Evolutionary conservation across 2,329 filamentous ascomycete genomes (phyloP).

Genomic region (Diplodia mutila): DNA sequence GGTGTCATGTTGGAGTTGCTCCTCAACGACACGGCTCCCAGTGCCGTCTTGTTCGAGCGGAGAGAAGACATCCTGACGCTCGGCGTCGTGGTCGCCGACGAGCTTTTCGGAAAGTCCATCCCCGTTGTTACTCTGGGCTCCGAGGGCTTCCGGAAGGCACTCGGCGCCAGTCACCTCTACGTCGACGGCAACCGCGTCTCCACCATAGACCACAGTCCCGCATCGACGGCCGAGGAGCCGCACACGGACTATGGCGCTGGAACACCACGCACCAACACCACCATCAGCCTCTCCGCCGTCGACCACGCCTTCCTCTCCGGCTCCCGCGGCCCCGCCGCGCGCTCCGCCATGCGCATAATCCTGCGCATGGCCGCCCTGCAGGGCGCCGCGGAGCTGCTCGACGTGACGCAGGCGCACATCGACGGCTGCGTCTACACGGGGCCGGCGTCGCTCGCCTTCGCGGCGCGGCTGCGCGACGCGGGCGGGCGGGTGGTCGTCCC

Average conservation of each 20-base stretch:
- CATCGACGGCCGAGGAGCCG: neutral
- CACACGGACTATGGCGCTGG: no score
- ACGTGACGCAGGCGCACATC: constrained; percentile 49
- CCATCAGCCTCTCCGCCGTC: constrained; percentile 31
- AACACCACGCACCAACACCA: neutral
- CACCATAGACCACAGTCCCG: neutral
- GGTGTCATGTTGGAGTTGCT: constrained; percentile 52
- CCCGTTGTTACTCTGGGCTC: constrained; percentile 43
- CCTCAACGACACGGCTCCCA: constrained; percentile 44
- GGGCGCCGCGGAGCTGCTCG: constrained; percentile 40
- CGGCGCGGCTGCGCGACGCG: neutral
- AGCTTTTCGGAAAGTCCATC: constrained; percentile 47
- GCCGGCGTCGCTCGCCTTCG: neutral
- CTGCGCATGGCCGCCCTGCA: constrained; percentile 43
- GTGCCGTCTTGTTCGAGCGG: constrained; percentile 48
- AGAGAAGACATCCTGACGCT: constrained; percentile 52
- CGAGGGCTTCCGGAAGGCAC: constrained; percentile 2
- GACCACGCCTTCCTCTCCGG: constrained; percentile 27
- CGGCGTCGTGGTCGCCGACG: constrained; percentile 50
- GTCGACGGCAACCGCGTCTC: neutral
- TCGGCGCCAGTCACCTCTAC: constrained; percentile 8
- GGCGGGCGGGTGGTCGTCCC: neutral
- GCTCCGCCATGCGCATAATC: constrained; percentile 46
- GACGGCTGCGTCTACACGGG: constrained; percentile 48
- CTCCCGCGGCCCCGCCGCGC: constrained; percentile 39